Conservation (phyloP, 768 basidiomycete species). For the Hortiboletus campestris region DNA sequence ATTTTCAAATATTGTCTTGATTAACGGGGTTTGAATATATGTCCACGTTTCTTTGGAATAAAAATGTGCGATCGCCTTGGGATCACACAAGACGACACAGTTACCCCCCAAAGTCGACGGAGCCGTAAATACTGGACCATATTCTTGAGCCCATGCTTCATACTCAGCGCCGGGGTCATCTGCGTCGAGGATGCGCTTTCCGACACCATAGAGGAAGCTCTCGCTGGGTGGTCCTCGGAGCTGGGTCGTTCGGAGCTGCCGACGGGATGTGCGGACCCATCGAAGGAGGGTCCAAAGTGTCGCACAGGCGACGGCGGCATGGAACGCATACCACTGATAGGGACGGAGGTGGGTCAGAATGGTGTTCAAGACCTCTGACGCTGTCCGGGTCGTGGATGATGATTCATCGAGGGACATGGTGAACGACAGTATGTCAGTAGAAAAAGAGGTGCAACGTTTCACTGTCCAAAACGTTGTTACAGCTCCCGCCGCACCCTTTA, state of each 20-base stretch:
- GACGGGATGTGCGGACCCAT: slow-evolving; percentile 31
- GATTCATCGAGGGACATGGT: neutral
- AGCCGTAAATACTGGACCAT: slow-evolving; percentile 11
- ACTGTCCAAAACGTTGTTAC: too few relatives aligned
- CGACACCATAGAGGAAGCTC: slow-evolving; percentile 15
- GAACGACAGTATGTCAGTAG: neutral
- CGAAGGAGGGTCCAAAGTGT: slow-evolving; percentile 10
- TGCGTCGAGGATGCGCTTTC: neutral
- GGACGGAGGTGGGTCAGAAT: neutral
- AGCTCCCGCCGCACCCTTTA: too few relatives aligned
- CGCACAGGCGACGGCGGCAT: neutral
- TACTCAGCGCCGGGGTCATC: slow-evolving; percentile 2
- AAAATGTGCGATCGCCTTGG: slow-evolving; percentile 28
- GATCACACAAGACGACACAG: slow-evolving; percentile 34
- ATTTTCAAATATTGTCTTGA: slow-evolving; percentile 30
- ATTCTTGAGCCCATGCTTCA: slow-evolving; percentile 18
- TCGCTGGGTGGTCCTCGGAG: slow-evolving; percentile 13
- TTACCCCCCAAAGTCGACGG: slow-evolving; percentile 6
- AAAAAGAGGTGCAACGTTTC: neutral
- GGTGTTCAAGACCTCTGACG: neutral
- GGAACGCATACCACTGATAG: neutral
- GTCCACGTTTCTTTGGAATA: slow-evolving; percentile 14
- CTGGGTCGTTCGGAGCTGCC: neutral
- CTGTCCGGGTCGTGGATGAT: neutral
- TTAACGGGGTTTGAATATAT: slow-evolving; percentile 40